Evolutionary conservation across 352 stramenopile genomes (phyloP).

Genomic region (Thraustotheca clavata): DNA sequence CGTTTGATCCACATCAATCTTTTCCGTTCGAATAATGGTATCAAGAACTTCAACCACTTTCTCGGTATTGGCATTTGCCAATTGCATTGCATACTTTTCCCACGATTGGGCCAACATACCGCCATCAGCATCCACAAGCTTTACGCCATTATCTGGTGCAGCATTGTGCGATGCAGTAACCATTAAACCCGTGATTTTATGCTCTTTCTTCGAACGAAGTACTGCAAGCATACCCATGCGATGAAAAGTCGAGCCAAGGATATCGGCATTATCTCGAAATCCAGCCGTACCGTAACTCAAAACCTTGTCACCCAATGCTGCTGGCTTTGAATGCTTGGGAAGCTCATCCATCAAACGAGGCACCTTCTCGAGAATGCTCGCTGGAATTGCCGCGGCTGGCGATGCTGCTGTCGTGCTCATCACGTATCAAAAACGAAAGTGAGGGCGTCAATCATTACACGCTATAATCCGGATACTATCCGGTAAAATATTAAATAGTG

Average conservation of each 20-base stretch:
- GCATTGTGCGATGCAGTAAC: slow-evolving; percentile 93
- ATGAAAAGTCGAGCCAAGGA: slow-evolving; percentile 89
- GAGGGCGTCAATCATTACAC: slow-evolving; percentile 6
- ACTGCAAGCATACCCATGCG: slow-evolving; percentile 87
- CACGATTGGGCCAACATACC: slow-evolving; percentile 88
- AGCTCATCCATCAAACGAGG: slow-evolving; percentile 72
- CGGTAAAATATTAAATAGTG: slow-evolving; percentile 4
- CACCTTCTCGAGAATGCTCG: slow-evolving; percentile 64
- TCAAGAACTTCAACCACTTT: slow-evolving; percentile 82
- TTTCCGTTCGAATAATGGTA: slow-evolving; percentile 54
- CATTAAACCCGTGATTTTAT: slow-evolving; percentile 88
- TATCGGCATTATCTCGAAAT: slow-evolving; percentile 88
- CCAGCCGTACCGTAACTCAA: slow-evolving; percentile 92
- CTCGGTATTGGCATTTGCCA: slow-evolving; percentile 72
- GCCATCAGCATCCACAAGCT: slow-evolving; percentile 90
- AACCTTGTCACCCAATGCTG: slow-evolving; percentile 33
- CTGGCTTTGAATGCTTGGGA: slow-evolving; percentile 52
- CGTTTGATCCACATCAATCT: slow-evolving; percentile 74
- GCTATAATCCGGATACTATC: slow-evolving; percentile 1
- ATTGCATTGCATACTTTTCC: slow-evolving; percentile 80
- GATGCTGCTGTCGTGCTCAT: slow-evolving; percentile 10
- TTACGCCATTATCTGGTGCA: slow-evolving; percentile 89
- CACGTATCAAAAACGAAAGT: neutral
- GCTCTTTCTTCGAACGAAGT: slow-evolving; percentile 64
- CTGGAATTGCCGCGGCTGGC: slow-evolving; percentile 4